Conservation (phyloP, 805 yeast species). For the Kluyveromyces aestuarii region DNA sequence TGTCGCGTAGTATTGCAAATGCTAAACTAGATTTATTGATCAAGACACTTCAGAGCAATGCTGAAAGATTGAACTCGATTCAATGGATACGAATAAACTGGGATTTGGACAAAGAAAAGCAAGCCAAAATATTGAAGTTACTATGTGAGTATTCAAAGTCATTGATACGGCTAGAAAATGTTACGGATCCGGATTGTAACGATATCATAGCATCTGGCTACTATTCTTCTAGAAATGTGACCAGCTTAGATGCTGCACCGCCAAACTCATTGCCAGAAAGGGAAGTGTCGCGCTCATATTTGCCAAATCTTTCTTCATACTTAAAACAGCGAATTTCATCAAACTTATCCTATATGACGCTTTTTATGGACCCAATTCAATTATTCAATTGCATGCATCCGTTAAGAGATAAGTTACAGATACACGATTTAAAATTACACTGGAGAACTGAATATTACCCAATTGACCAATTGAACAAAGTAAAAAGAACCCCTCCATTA, state of each 20-base stretch:
- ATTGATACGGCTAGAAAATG: constrained; percentile 31
- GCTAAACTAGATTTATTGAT: constrained; percentile 21
- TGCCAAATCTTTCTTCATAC: constrained; percentile 24
- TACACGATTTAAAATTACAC: constrained; percentile 32
- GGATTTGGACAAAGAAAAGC: constrained; percentile 31
- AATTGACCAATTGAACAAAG: constrained; percentile 17
- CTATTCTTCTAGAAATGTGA: constrained; percentile 17
- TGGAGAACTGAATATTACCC: constrained; percentile 35
- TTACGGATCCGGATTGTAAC: constrained; percentile 32
- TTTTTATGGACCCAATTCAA: constrained; percentile 33
- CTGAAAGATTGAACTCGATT: constrained; percentile 19
- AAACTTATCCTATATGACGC: constrained; percentile 26
- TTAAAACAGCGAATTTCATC: constrained; percentile 23
- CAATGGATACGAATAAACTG: constrained; percentile 35
- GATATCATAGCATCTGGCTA: constrained; percentile 26
- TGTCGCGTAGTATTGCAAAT: constrained; percentile 26
- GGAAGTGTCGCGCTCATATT: constrained; percentile 21
- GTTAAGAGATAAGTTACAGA: constrained; percentile 23
- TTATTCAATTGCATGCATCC: constrained; percentile 31
- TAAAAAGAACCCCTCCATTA: constrained; percentile 12
- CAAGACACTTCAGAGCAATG: constrained; percentile 18
- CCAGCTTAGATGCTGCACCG: constrained; percentile 31
- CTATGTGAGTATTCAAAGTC: constrained; percentile 24
- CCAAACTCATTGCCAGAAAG: constrained; percentile 29
- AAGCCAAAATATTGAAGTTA: constrained; percentile 22